Evolutionary conservation across 441 rosid species (phyloP).

Genomic region (Populus hybrid): DNA sequence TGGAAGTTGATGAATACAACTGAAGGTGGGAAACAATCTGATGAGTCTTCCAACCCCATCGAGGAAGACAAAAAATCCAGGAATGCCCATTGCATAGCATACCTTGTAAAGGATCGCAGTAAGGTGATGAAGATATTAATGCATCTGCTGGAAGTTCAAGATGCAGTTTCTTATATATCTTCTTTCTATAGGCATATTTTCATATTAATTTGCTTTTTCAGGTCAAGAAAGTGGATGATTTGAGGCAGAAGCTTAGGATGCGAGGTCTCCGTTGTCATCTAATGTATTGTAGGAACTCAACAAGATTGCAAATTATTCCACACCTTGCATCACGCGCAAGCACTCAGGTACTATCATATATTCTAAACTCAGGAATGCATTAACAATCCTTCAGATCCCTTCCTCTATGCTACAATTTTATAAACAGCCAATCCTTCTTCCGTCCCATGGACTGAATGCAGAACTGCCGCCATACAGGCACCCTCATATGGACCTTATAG

Average conservation of each 20-base stretch:
- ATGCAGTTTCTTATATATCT: not conserved
- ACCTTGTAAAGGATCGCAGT: constrained; percentile 56
- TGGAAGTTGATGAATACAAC: constrained; percentile 73
- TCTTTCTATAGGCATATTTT: constrained; percentile 10
- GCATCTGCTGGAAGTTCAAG: not conserved
- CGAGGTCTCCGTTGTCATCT: constrained; percentile 97
- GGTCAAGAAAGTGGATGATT: constrained; percentile 74
- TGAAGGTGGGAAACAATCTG: constrained; percentile 48
- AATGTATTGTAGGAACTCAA: constrained; percentile 86
- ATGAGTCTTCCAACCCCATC: constrained; percentile 40
- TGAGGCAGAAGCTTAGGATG: constrained; percentile 91
- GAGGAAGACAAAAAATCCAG: constrained; percentile 61
- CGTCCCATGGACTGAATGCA: not conserved
- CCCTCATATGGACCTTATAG: not conserved
- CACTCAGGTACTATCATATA: constrained; percentile 58
- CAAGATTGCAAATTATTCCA: constrained; percentile 77
- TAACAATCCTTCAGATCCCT: not conserved
- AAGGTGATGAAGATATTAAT: constrained; percentile 42
- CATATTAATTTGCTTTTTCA: constrained; percentile 32
- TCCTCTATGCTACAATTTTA: not conserved
- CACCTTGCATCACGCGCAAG: constrained; percentile 95
- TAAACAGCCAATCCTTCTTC: not conserved
- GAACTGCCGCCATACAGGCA: not conserved
- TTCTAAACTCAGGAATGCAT: not conserved
- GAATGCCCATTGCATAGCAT: constrained; percentile 72